These are phyloP conservation scores for Strobilomyces dryophilus DNA, from an alignment of 768 basidiomycete genomes.

Conservation along the genomic window DNA sequence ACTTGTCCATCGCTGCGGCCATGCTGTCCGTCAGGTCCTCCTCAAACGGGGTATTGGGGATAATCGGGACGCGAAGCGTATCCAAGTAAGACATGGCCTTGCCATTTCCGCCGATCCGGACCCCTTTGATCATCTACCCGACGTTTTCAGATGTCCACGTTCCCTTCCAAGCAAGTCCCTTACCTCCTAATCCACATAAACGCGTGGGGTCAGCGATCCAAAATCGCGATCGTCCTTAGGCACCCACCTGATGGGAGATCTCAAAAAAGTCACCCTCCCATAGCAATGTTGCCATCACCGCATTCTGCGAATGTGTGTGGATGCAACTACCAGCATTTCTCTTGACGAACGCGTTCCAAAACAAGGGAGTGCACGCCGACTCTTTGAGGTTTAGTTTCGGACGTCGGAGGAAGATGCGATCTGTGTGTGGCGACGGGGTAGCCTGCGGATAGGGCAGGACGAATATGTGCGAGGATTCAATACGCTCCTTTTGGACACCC, in stretches of 20 bases:
- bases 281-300: conserved; percentile 82
- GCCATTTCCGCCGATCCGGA: conserved; percentile 73
- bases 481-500: conserved; percentile 89
- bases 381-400: conserved; percentile 73
- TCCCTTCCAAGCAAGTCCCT: not conserved
- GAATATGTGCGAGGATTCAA: conserved; percentile 79
- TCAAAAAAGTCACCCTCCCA: conserved; percentile 68
- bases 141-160: not conserved
- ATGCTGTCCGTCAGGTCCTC: conserved; percentile 87
- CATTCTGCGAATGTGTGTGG: conserved; percentile 88
- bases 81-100: conserved; percentile 78
- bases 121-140: conserved; percentile 85
- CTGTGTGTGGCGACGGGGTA: conserved; percentile 47
- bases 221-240: not conserved
- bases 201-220: not conserved
- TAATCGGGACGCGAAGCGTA: conserved; percentile 82
- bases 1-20: conserved; percentile 77
- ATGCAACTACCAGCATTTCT: conserved; percentile 81
- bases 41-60: conserved; percentile 87
- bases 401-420: conserved; percentile 74
- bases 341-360: conserved; percentile 88
- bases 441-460: conserved; percentile 77
- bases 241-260: conserved; percentile 73
- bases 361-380: conserved; percentile 84
- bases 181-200: conserved; percentile 38